Conservation (phyloP, 805 yeast species). For the Cyberlindnera japonica region DNA sequence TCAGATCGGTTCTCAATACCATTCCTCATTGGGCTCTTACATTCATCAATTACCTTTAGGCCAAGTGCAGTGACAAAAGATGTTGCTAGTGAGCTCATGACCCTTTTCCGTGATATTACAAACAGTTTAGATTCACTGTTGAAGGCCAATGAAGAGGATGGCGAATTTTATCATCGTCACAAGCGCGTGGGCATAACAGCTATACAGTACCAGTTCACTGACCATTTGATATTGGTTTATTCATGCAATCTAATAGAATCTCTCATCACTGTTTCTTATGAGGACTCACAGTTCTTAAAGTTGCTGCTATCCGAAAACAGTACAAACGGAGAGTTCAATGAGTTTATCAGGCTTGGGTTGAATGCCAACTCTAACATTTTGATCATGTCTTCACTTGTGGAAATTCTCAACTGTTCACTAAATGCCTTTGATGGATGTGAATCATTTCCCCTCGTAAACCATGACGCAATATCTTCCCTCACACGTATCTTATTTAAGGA, state of each 20-base stretch:
- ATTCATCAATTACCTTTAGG: conserved; percentile 52
- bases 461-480: conserved; percentile 29
- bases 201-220: conserved; percentile 45
- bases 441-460: conserved; percentile 11
- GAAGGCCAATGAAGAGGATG: conserved; percentile 26
- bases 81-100: conserved; percentile 29
- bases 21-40: conserved; percentile 54
- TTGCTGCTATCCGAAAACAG: conserved; percentile 2
- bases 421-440: conserved; percentile 19
- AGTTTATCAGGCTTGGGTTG: conserved; percentile 39
- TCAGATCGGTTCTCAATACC: conserved; percentile 42
- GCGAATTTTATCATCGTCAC: conserved; percentile 21
- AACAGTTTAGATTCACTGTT: conserved; percentile 7
- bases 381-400: conserved; percentile 49
- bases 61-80: conserved; percentile 52
- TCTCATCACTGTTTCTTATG: conserved; percentile 25
- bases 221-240: conserved; percentile 46
- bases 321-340: conserved; percentile 23
- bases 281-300: conserved; percentile 11
- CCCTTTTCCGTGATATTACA: neutral
- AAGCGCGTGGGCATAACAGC: conserved; percentile 28
- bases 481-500: conserved; percentile 39
- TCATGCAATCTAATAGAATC: conserved; percentile 56
- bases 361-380: conserved; percentile 48
- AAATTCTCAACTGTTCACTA: conserved; percentile 45